Evolutionary conservation across 257 asterid genomes (phyloP).

Genomic region (Coffea canephora): DNA sequence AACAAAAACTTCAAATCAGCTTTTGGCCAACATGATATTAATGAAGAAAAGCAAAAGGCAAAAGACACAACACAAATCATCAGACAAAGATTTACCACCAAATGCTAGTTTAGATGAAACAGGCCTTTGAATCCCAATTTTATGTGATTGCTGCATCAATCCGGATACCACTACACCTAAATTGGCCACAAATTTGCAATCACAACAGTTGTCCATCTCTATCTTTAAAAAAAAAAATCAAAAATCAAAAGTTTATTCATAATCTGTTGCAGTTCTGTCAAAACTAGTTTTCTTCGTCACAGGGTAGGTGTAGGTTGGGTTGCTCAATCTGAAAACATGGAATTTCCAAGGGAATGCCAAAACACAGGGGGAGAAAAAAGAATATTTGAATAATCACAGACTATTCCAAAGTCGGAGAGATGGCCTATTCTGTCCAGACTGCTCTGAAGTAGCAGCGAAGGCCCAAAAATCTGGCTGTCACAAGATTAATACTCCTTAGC

Average conservation of each 20-base stretch:
- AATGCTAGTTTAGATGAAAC: background rate
- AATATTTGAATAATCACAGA: background rate
- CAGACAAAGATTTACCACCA: background rate
- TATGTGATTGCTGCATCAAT: background rate
- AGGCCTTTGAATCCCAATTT: background rate
- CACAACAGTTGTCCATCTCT: background rate
- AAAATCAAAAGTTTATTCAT: background rate
- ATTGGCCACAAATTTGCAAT: background rate
- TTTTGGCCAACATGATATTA: background rate
- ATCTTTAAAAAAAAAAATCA: background rate
- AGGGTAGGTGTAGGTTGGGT: background rate
- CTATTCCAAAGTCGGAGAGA: background rate
- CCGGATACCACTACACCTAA: background rate
- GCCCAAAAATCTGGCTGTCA: background rate
- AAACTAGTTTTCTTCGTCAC: background rate
- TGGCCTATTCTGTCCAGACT: background rate
- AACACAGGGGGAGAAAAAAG: background rate
- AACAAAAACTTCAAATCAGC: background rate
- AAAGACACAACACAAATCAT: background rate
- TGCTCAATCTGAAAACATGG: background rate
- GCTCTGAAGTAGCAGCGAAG: background rate
- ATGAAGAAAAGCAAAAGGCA: background rate
- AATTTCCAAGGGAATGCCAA: background rate
- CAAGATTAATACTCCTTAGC: background rate
- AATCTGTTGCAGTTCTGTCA: background rate